These are phyloP conservation scores for Aspergillus calidoustus DNA, from an alignment of 2,329 filamentous ascomycete genomes.

Conservation along the genomic window DNA sequence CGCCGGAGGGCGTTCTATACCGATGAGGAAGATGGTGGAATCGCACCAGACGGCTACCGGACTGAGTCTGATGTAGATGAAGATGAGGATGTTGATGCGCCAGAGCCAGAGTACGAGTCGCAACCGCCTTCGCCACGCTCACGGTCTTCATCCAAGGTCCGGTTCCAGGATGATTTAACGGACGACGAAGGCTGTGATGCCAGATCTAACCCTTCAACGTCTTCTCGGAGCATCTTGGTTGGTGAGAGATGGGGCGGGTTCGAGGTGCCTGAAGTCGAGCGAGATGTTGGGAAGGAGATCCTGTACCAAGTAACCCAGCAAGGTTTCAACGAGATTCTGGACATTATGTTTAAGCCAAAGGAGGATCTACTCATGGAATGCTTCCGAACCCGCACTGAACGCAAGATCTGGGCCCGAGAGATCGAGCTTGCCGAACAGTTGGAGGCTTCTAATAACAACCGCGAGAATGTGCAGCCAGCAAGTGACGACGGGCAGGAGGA, in stretches of 20 bases:
- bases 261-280: conserved; percentile 78
- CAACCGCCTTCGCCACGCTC: conserved; percentile 59
- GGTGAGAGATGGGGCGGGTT: conserved; percentile 76
- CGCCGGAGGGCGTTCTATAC: conserved; percentile 78
- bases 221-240: conserved; percentile 69
- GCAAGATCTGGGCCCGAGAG: conserved; percentile 58
- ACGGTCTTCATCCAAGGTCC: conserved; percentile 77
- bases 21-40: conserved; percentile 79
- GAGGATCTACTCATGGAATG: conserved; percentile 77
- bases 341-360: conserved; percentile 79
- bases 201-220: conserved; percentile 73
- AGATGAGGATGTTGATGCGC: conserved; percentile 53
- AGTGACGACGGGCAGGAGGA: conserved; percentile 36
- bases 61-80: conserved; percentile 45
- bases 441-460: conserved; percentile 31
- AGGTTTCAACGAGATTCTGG: conserved; percentile 89
- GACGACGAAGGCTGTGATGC: conserved; percentile 66
- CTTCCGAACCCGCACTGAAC: conserved; percentile 64
- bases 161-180: conserved; percentile 72
- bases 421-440: conserved; percentile 44
- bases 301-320: conserved; percentile 91
- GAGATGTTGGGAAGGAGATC: conserved; percentile 83
- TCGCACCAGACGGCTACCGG: conserved; percentile 65
- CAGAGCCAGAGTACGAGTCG: conserved; percentile 35
- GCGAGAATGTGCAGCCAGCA: conserved; percentile 12